These are phyloP conservation scores for Stagonosporopsis chrysanthemi DNA, from an alignment of 2,329 filamentous ascomycete genomes.

Conservation along the genomic window DNA sequence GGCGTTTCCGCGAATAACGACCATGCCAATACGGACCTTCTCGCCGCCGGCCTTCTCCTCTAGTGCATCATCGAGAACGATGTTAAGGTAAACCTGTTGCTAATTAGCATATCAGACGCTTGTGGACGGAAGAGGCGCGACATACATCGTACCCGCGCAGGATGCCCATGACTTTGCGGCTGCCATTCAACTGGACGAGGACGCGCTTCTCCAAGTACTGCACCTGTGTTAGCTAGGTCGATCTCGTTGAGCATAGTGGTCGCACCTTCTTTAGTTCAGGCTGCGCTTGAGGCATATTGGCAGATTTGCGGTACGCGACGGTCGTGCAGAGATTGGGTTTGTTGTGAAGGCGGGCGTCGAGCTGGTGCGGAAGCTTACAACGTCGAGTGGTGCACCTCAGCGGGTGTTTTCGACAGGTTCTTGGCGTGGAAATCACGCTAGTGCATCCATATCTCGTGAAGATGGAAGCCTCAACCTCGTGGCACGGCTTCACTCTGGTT, in stretches of 20 bases:
- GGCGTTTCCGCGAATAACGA: constrained; percentile 96
- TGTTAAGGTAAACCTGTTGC: constrained; percentile 90
- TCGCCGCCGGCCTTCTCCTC: constrained; percentile 93
- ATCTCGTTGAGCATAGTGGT: background rate
- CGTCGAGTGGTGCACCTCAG: background rate
- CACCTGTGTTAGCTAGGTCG: constrained; percentile 27
- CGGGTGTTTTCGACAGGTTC: constrained; percentile 29
- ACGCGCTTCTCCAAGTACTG: constrained; percentile 99
- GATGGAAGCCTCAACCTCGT: constrained; percentile 11
- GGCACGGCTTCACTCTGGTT: background rate
- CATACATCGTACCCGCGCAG: constrained; percentile 95
- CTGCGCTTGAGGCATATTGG: constrained; percentile 95
- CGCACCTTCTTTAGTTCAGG: constrained; percentile 97
- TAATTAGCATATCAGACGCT: constrained; percentile 1
- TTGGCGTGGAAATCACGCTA: constrained; percentile 24
- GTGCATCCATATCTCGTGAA: constrained; percentile 6
- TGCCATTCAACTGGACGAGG: constrained; percentile 97
- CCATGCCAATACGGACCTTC: constrained; percentile 90
- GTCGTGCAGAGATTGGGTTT: background rate
- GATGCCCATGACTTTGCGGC: constrained; percentile 93
- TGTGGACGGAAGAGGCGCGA: background rate
- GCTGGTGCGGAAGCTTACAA: constrained; percentile 3
- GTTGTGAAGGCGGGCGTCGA: constrained; percentile 1
- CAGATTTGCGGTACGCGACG: constrained; percentile 4
- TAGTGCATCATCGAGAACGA: constrained; percentile 94